Evolutionary conservation across 306 rosid species (phyloP).

Genomic region (Vigna nakashimae): DNA sequence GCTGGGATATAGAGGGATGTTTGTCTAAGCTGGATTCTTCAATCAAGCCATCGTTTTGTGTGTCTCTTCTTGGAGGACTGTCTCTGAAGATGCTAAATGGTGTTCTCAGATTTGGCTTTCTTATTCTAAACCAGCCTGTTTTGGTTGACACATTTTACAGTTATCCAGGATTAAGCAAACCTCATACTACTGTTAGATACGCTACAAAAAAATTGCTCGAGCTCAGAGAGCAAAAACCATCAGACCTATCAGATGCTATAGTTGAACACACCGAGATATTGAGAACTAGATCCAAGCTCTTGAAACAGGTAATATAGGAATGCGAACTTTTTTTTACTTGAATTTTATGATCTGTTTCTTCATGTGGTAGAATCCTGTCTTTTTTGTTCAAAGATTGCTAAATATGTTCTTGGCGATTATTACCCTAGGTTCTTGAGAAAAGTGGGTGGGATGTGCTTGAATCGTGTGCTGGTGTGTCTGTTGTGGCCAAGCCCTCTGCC

Average conservation of each 20-base stretch:
- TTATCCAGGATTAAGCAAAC: slow-evolving; percentile 84
- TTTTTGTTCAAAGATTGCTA: slow-evolving; percentile 25
- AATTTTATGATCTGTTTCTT: slow-evolving; percentile 1
- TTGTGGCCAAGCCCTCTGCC: slow-evolving; percentile 89
- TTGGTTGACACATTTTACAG: slow-evolving; percentile 70
- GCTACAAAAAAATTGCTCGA: slow-evolving; percentile 85
- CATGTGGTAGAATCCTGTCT: background rate
- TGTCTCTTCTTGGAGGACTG: slow-evolving; percentile 90
- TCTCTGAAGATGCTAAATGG: slow-evolving; percentile 80
- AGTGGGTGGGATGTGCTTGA: slow-evolving; percentile 93
- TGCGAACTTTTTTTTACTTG: slow-evolving; percentile 13
- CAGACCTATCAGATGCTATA: slow-evolving; percentile 68
- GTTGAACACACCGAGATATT: slow-evolving; percentile 59
- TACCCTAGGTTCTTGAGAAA: slow-evolving; percentile 68
- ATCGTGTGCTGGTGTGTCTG: slow-evolving; percentile 75
- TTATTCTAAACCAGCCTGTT: slow-evolving; percentile 68
- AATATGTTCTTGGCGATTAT: slow-evolving; percentile 9
- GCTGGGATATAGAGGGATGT: slow-evolving; percentile 79
- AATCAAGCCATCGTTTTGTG: slow-evolving; percentile 66
- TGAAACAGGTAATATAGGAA: slow-evolving; percentile 74
- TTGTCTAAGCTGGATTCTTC: slow-evolving; percentile 63
- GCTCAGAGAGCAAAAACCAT: slow-evolving; percentile 69
- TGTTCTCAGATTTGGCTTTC: slow-evolving; percentile 82
- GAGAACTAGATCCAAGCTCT: slow-evolving; percentile 66
- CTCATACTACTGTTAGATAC: slow-evolving; percentile 87